Evolutionary conservation across 2,329 filamentous ascomycete genomes (phyloP), one percentile per base, ranked within the genome.

Genomic region (Aureobasidium namibiae): DNA sequence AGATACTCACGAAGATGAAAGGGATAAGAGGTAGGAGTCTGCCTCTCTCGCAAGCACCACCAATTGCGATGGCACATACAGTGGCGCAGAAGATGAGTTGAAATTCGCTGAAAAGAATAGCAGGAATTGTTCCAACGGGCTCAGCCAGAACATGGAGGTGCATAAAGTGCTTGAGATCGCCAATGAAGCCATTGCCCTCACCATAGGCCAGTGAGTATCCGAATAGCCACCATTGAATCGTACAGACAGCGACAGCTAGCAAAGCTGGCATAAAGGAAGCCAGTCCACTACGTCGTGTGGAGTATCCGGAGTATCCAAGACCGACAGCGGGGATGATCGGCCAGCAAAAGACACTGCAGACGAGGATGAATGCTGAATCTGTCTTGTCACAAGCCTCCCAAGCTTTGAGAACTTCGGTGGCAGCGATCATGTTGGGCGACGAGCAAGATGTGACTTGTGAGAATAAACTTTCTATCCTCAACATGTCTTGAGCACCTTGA

Each of bases 301-400:
- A 76, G 65, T 79, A 80, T 3, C 78, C 77, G 1, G 73, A 75
- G 64, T 80, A 80, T 4, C 75, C 78, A 18, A 80, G 74, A 10
- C 78, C 78, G 42, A 80, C 77, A 0, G 78, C 78, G 5, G 78
- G 78, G 11, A 80, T 76, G 62, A 80, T 80, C 1, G 76, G 73
- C 78, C 77, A 80, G 65, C 78, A 80, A 62, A 80, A 77, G 34
- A 79, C 76, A 21, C 72, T 76, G 66, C 77, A 80, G n/a, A 79
- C 72, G 8, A 80, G 70, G 48, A 80, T 50, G 65, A 80, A 80
- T 45, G 77, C 68, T 0, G 79, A 80, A 64, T 81, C 79, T n/a
- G 69, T 78, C 61, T 77, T 75, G 66, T 78, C 75, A 67, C 79
- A 81, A 50, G 74, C 72, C 56, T 79, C 76, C 64, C 34, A 67